Conservation (phyloP, 495 filamentous ascomycete genomes). For the Lasiosphaeriaceae sp. region DNA sequence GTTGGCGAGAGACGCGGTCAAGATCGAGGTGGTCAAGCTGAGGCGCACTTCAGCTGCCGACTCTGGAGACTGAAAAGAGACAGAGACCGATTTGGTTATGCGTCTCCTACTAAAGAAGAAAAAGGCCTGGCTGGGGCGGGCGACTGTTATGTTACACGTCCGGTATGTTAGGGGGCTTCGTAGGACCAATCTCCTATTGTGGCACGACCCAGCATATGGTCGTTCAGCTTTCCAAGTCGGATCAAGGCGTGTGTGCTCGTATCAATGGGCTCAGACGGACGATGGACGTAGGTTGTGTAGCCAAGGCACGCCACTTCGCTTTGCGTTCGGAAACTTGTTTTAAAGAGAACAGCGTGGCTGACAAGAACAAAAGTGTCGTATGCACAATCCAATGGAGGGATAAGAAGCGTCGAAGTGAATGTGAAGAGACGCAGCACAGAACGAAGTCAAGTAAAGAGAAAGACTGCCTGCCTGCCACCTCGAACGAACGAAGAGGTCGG, state of each 20-base stretch:
- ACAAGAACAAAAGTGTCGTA: too few species aligned
- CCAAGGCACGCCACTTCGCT: too few species aligned
- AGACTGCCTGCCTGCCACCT: not conserved
- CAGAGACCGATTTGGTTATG: not conserved
- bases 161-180: slow-evolving; percentile 9
- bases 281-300: not conserved
- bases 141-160: not conserved
- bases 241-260: not conserved
- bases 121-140: too few species aligned
- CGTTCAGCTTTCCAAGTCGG: slow-evolving; percentile 1
- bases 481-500: not conserved
- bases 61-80: not conserved
- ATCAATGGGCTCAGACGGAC: too few species aligned
- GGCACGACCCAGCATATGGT: slow-evolving; percentile 10
- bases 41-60: not conserved
- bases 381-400: too few species aligned
- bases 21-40: not conserved
- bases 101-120: not conserved
- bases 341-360: too few species aligned
- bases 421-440: not conserved
- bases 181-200: slow-evolving; percentile 22
- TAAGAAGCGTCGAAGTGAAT: too few species aligned
- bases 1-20: slow-evolving; percentile 4
- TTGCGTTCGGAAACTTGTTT: too few species aligned
- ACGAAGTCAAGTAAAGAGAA: not conserved